Conservation (phyloP, 2,329 filamentous ascomycete species). For the Purpureocillium takamizusanense region DNA sequence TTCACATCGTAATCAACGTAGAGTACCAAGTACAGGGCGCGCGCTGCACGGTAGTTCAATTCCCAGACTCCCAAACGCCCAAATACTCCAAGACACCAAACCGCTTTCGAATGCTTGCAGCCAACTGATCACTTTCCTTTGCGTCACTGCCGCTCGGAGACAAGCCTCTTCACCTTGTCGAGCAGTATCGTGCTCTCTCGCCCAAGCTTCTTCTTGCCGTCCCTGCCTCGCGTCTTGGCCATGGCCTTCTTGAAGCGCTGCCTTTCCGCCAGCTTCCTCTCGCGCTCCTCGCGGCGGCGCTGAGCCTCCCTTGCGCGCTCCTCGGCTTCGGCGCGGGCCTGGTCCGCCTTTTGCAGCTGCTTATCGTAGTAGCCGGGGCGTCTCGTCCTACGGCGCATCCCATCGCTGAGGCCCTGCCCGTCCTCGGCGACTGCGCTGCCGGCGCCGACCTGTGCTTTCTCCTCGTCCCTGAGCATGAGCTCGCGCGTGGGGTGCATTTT, state of each 20-base stretch:
- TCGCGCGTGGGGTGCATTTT: slow-evolving; percentile 27
- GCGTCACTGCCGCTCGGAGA: slow-evolving; percentile 31
- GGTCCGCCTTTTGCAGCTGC: slow-evolving; percentile 42
- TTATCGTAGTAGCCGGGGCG: slow-evolving; percentile 56
- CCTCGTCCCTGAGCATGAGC: slow-evolving; percentile 30
- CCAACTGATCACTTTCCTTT: background rate
- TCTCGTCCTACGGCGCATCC: slow-evolving; percentile 23
- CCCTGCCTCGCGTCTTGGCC: slow-evolving; percentile 64
- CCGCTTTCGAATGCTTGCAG: too few species aligned
- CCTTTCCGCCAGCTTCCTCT: slow-evolving; percentile 56
- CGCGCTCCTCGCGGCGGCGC: slow-evolving; percentile 51
- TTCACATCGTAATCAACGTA: too few species aligned
- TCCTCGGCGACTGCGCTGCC: slow-evolving; percentile 4
- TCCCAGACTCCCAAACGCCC: too few species aligned
- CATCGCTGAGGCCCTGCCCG: slow-evolving; percentile 15
- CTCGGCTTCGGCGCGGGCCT: slow-evolving; percentile 32
- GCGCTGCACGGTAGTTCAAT: too few species aligned
- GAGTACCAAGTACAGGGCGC: too few species aligned
- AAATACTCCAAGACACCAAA: background rate
- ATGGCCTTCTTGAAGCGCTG: slow-evolving; percentile 57
- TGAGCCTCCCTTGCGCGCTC: slow-evolving; percentile 30
- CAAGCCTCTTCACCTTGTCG: slow-evolving; percentile 67
- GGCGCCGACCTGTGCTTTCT: slow-evolving; percentile 21
- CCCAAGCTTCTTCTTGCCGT: slow-evolving; percentile 72
- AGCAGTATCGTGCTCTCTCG: slow-evolving; percentile 71